These are phyloP conservation scores for Cicer pinnatifidum DNA, from an alignment of 306 rosid genomes.

Conservation along the genomic window DNA sequence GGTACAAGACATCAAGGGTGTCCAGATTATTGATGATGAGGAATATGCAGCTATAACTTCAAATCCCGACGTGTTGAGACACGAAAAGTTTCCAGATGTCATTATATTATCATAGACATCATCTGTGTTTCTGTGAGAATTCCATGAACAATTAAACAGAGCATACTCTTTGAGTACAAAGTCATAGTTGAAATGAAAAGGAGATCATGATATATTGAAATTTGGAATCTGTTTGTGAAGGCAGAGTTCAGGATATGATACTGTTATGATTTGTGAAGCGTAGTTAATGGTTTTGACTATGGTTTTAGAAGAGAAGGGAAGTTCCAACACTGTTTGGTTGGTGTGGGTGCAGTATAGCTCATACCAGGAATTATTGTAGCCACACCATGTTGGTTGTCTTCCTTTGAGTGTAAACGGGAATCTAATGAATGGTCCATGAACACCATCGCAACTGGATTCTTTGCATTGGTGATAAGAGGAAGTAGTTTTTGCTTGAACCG, in stretches of 20 bases:
- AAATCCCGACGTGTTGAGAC: conserved; percentile 32
- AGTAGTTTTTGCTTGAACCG: neutral
- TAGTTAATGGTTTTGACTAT: conserved; percentile 34
- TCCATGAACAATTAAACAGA: conserved; percentile 34
- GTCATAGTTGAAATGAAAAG: neutral
- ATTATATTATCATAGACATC: no score
- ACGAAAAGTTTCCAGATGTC: conserved; percentile 33
- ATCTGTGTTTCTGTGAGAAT: neutral
- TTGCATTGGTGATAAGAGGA: conserved; percentile 10
- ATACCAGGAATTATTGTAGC: conserved; percentile 19
- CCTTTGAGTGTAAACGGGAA: conserved; percentile 38
- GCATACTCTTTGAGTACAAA: neutral
- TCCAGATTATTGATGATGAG: neutral
- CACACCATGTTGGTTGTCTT: conserved; percentile 33
- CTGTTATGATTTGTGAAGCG: conserved; percentile 2
- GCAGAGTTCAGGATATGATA: conserved; percentile 37
- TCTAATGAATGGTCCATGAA: conserved; percentile 23
- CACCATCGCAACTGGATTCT: conserved; percentile 31
- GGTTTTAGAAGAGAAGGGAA: conserved; percentile 22
- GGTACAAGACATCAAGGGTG: conserved; percentile 37
- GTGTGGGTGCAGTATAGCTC: conserved; percentile 37
- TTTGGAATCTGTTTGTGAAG: neutral
- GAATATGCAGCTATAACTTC: conserved; percentile 29
- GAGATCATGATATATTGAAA: conserved; percentile 22
- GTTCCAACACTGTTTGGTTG: conserved; percentile 39